Base-by-base conservation (phyloP, 257 asterid genomes). In the Solanum raphanifolium region DNA sequence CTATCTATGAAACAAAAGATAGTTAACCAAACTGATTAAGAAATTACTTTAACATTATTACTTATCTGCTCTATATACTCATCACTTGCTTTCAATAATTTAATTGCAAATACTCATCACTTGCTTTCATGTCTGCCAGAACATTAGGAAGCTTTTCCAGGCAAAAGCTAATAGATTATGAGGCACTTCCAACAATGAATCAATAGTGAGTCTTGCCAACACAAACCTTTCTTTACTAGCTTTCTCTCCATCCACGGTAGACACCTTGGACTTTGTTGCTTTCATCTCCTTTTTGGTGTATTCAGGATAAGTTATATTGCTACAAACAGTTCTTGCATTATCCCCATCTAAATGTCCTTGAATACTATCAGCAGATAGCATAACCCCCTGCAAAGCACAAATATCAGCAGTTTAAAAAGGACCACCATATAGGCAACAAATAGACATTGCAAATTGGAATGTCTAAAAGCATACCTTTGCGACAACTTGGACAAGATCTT, bases 401-500 rank as follows among this genome's bases (percentile, higher is more conserved):
- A 73, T 55, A 86, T 27, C 35, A 71, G 87, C n/a, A 83, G 25
- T 38, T 85, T 36, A 65, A 89, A 66, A 15, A 18, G 52, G 79
- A 74, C 36, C 84, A 32, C 16, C 65, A 23, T 66, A 68, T 32
- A 7, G 6, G 10, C 29, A 74, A 13, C 32, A 20, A 29, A 82
- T 32, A 72, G 41, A 87, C 87, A 82, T 89, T 58, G 31, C 62
- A 46, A 74, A 32, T 23, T 18, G 23, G 69, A 68, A 91, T 15
- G 87, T 60, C 85, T 38, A 32, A 71, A 39, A 48, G 87, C 93
- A 73, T 91, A 91, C 99, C 99, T 94, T 94, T 71, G 95, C 98
- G 88, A 96, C 97, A 89, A 96, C 93, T 94, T 96, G 98, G 76
- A 94, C 98, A 87, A 96, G 94, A 91, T 95, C 94, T 85, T 95